Base-by-base conservation (phyloP, 257 asterid species). In the Gynochthodes officinalis region DNA sequence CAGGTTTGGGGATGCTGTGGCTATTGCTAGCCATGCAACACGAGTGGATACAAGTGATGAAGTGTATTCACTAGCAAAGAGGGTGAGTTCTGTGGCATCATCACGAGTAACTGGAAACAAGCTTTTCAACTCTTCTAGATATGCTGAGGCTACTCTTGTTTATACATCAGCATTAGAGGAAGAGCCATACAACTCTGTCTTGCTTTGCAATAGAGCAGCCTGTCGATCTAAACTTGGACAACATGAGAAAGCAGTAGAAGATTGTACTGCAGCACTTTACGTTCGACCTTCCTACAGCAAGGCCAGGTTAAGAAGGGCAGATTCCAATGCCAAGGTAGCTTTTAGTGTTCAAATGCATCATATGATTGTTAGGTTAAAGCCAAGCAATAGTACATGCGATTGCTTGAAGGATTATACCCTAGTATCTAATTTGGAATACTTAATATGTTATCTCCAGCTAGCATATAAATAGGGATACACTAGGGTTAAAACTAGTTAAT, bases 1-100 rank as follows among this genome's bases (percentile, higher is more conserved):
- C 77, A 89, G 93, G 83, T 89, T 89, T 69, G 96, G 87, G 63
- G 93, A 87, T 78, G 96, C 93, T 11, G 79, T 79, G 42, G 39
- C 64, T 61, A 67, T 69, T 50, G 82, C 84, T 66, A 73, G 83
- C 66, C 76, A 80, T 7, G 91, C 93, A 49, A 76, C 81, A 28
- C 33, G 49, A 61, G 70, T 89, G 9, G 81, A 81, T 77, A n/a
- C 84, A 8, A 80, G 85, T 30, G 62, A 72, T 13, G 81, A 84
- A 72, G 28, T 67, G 69, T 76, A 54, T 32, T 53, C 37, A 13
- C 70, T 70, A 11, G 75, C 78, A 7, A 82, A 76, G 60, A 86
- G 62, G 75, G 74, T 83, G 15, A 44, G 55, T 54, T 71, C 73
- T 2, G 81, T 85, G 57, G 81, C 81, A 48, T 42, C 74, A 73